Evolutionary conservation across 495 filamentous ascomycete species (phyloP).

Genomic region (Podospora pseudocomata): DNA sequence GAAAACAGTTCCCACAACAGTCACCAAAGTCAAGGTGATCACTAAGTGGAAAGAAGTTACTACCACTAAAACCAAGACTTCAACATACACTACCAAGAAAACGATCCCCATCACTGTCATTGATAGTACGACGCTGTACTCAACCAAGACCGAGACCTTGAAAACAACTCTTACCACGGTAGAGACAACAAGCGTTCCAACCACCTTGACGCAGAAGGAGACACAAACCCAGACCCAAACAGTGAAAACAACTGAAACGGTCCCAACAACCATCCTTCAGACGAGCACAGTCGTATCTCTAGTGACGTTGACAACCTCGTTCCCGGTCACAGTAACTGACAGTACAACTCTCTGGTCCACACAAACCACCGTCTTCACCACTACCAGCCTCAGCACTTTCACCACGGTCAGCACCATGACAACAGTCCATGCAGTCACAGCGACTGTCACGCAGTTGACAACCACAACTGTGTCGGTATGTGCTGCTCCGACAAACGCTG

Average conservation of each 20-base stretch:
- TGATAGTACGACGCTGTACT: constrained; percentile 29
- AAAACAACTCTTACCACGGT: not conserved
- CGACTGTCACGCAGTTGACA: constrained; percentile 30
- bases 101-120: constrained; percentile 28
- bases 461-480: constrained; percentile 34
- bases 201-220: constrained; percentile 3
- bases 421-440: constrained; percentile 20
- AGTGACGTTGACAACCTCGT: constrained; percentile 27
- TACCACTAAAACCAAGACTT: constrained; percentile 20
- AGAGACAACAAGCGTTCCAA: not conserved
- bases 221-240: constrained; percentile 8
- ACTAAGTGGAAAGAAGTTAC: constrained; percentile 15
- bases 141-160: constrained; percentile 16
- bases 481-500: constrained; percentile 24
- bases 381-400: constrained; percentile 24
- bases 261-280: constrained; percentile 21
- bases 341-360: constrained; percentile 29
- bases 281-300: constrained; percentile 12
- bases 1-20: not conserved
- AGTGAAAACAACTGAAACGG: constrained; percentile 12
- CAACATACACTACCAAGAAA: constrained; percentile 11
- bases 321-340: constrained; percentile 26
- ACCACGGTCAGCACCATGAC: constrained; percentile 30
- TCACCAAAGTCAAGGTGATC: constrained; percentile 12
- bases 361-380: constrained; percentile 18